Evolutionary conservation across 177 flowering plant species (phyloP).

Genomic region (Telopea speciosissima): DNA sequence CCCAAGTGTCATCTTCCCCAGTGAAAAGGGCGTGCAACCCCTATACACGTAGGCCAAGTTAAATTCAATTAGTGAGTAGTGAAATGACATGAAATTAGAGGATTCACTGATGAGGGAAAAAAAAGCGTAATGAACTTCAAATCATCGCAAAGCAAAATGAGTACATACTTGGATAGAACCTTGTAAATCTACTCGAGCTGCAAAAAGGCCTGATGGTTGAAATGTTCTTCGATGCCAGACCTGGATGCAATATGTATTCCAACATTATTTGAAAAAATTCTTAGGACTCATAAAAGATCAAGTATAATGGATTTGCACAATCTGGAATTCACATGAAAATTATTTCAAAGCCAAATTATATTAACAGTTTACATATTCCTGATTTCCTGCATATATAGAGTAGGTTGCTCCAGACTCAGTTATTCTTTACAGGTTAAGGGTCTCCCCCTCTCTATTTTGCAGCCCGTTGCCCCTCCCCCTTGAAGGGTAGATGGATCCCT

Average conservation of each 20-base stretch:
- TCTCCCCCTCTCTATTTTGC: too few relatives aligned
- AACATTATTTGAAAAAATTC: neutral
- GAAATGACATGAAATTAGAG: neutral
- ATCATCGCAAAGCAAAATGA: neutral
- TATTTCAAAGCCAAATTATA: too few relatives aligned
- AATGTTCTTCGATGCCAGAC: slow-evolving; percentile 95
- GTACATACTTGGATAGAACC: slow-evolving; percentile 64
- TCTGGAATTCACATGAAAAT: too few relatives aligned
- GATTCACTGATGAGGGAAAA: neutral
- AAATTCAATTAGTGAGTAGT: slow-evolving; percentile 5
- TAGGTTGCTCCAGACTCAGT: too few relatives aligned
- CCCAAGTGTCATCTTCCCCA: slow-evolving; percentile 99
- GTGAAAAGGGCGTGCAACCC: slow-evolving; percentile 99
- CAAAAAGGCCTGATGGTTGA: slow-evolving; percentile 96
- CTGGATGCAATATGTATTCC: slow-evolving; percentile 28
- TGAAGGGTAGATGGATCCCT: too few relatives aligned
- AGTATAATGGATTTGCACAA: too few relatives aligned
- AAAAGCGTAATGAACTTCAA: neutral
- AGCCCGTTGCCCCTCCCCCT: too few relatives aligned
- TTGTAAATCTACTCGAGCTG: slow-evolving; percentile 94
- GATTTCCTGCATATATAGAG: too few relatives aligned
- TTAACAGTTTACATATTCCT: too few relatives aligned
- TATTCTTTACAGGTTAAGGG: too few relatives aligned
- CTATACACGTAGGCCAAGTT: slow-evolving; percentile 28
- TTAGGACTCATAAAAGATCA: neutral